Evolutionary conservation across 2,329 filamentous ascomycete species (phyloP).

Genomic region (Lecanosticta acicola): DNA sequence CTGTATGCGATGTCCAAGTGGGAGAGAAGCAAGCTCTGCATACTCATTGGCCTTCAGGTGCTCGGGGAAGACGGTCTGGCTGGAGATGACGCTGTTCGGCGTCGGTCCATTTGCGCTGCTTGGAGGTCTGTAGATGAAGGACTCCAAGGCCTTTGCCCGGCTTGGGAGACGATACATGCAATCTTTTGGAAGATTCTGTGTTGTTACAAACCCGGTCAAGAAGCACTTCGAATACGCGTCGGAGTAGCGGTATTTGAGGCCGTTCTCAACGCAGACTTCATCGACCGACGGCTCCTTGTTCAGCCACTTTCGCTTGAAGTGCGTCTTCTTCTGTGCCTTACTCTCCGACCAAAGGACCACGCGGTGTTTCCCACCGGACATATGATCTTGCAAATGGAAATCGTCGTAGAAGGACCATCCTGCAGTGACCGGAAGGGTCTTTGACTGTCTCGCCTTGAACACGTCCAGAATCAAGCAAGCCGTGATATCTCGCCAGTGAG

Average conservation of each 20-base stretch:
- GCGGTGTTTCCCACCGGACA: conserved; percentile 1
- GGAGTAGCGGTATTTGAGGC: conserved; percentile 44
- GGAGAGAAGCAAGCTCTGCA: conserved; percentile 45
- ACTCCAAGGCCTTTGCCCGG: neutral
- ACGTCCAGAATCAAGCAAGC: neutral
- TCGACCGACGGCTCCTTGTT: conserved; percentile 34
- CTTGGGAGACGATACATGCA: conserved; percentile 1
- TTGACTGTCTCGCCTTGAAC: neutral
- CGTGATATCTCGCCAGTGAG: conserved; percentile 45
- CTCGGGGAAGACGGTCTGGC: conserved; percentile 44
- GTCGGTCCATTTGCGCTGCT: conserved; percentile 9
- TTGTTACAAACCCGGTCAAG: neutral
- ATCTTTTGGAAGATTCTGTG: neutral
- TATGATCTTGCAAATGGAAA: conserved; percentile 1
- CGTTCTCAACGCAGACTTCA: conserved; percentile 44
- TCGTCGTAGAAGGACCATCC: neutral
- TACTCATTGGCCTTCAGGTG: conserved; percentile 50
- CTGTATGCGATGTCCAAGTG: conserved; percentile 43
- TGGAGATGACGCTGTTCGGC: conserved; percentile 38
- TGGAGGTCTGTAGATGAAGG: conserved; percentile 6
- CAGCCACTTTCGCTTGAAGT: conserved; percentile 37
- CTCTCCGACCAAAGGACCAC: conserved; percentile 41
- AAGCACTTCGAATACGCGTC: conserved; percentile 32
- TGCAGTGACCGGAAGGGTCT: neutral
- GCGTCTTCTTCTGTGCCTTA: conserved; percentile 45